Evolutionary conservation across 2,329 filamentous ascomycete species (phyloP), one percentile per base, ranked within the genome.

Genomic region (Chaetomium olivaceum): DNA sequence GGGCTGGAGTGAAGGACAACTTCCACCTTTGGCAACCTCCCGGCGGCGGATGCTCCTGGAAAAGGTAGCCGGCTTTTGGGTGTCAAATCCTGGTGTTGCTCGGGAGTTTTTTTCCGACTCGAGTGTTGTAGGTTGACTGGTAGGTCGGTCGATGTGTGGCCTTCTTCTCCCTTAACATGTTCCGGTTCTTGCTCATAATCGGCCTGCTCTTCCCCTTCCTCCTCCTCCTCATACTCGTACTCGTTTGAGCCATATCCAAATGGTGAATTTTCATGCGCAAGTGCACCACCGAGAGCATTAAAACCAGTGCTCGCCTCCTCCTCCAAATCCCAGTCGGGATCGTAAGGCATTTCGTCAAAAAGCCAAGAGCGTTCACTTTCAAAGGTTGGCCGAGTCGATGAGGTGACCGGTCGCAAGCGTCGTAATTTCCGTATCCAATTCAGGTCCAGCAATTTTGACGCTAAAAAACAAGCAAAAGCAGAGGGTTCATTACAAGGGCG

Each of bases 1-100:
- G 63, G 62, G 25, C 66, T 70, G 7, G 66, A 67, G 54, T 66
- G 61, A 55, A 70, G 61, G 29, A 68, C 55, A 1, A 68, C 66
- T 43, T 62, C 61, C 7, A 67, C 33, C 27, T 59, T 61, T 1
- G 64, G 54, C 36, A 51, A 11, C 31, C 12, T 67, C 11, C 43
- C 57, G 27, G 43, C 27, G 9, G 48, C 25, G 19, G 23, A 9
- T 12, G 36, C 62, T 48, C 56, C 58, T 25, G 64, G 56, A 21
- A 64, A 67, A 1, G 65, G 62, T 11, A 56, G 27, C 4, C 36
- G 52, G 14, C 8, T 31, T 56, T 27, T 52, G 11, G 66, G 56
- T 50, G 58, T 62, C 12, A 57, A 7, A 31, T 63, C 50, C 3
- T 14, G 27, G n/a, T 43, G 16, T 52, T 21, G 23, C 5, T 4